Evolutionary conservation across 176 grass and related monocot species (phyloP), one percentile per base, ranked within the genome.

Genomic region (Dendrocalamus sinicus): DNA sequence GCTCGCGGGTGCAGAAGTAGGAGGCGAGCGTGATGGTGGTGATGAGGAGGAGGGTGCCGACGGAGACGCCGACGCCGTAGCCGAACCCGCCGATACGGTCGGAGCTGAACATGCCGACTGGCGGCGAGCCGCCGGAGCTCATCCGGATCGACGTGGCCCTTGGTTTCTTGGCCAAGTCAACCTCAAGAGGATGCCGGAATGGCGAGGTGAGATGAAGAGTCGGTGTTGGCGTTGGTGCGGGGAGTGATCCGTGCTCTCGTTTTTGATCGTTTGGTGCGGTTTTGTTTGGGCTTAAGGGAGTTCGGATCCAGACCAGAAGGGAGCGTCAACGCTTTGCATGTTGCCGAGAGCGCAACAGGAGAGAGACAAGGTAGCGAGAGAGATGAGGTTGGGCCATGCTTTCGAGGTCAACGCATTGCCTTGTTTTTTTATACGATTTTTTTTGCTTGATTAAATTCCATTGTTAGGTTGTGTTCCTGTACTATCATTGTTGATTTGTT

Each of bases 41-140:
- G 90, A 99, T 94, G 83, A 99, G 91, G 64, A 99, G 83, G 20
- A 99, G 90, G 78, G 96, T 88, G 82, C 96, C 93, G 35, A 99
- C 59, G n/a, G 96, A 99, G 17, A 99, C 91, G 11, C 96, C 92
- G 40, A 94, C 63, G 54, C 93, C 96, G 77, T 96, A 99, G 55
- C 92, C 88, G 59, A 99, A 92, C 24, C 94, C 85, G 13, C 93
- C 88, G 81, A 94, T 90, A 16, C 88, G 90, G 81, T 87, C 90
- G 4, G 96, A 83, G 24, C 88, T 86, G 86, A 98, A 92, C 85
- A 92, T 79, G 37, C 93, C 93, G 15, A 66, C 69, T 1, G 89
- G 61, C 61, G 89, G 74, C 75, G 89, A 10, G 32, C 28, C 80
- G 10, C 68, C 59, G 50, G 58, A 50, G 85, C 76, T 76, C 85